phyloP scores from a whole-genome alignment of 495 filamentous ascomycete genomes.

The Talaromyces ruber region DNA sequence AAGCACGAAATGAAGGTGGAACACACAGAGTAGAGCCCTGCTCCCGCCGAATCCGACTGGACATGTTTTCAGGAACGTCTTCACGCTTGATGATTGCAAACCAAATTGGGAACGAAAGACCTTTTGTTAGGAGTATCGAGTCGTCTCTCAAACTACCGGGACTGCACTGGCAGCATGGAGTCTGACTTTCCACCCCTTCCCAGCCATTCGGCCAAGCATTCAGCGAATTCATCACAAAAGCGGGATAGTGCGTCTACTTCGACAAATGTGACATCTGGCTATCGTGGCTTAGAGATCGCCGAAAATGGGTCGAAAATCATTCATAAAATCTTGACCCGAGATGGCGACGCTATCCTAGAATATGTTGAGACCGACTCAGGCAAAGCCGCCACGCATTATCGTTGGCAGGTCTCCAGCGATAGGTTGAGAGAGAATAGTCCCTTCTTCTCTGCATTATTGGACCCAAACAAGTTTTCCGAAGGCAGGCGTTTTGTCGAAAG shows the following conservation, averaged over 20 bases:
- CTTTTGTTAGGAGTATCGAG: not conserved
- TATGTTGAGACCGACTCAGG: slow-evolving; percentile 16
- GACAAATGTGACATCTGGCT: not conserved
- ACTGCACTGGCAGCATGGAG: not conserved
- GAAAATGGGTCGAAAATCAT: slow-evolving; percentile 4
- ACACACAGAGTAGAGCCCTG: not conserved
- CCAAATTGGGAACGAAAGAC: not conserved
- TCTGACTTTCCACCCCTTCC: not conserved
- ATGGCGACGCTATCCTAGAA: slow-evolving; percentile 30
- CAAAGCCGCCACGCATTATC: slow-evolving; percentile 7
- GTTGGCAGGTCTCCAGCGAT: slow-evolving; percentile 29
- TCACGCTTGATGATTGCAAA: not conserved
- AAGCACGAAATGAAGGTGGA: not conserved
- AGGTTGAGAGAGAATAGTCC: slow-evolving; percentile 24
- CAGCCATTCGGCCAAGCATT: not conserved
- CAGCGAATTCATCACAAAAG: not conserved
- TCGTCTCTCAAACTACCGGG: not conserved
- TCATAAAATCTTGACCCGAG: slow-evolving; percentile 14
- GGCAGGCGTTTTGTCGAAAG: slow-evolving; percentile 28
- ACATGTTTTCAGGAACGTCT: not conserved
- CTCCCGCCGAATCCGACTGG: not conserved
- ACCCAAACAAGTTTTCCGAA: slow-evolving; percentile 40
- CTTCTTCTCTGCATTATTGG: slow-evolving; percentile 38
- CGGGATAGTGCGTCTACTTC: not conserved
- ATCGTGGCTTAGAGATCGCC: not conserved